Conservation (phyloP, 1,284 basidiomycete species). For the Fomitopsis betulina region DNA sequence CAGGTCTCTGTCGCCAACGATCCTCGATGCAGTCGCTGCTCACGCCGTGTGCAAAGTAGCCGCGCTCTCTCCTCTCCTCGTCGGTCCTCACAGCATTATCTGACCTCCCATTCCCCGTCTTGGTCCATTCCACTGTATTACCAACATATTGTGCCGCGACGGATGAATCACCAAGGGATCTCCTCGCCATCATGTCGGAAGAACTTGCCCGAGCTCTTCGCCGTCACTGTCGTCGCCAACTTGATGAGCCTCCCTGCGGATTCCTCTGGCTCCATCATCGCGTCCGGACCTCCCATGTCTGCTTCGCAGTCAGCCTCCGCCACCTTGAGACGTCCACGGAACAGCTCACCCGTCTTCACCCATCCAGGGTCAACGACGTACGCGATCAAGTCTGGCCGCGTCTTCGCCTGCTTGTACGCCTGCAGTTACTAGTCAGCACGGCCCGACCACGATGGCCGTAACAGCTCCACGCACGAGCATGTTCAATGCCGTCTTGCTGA, state of each 20-base stretch:
- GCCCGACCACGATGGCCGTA: no score
- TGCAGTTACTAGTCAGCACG: slow-evolving; percentile 3
- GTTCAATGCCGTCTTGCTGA: slow-evolving; percentile 27
- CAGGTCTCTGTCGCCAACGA: no score
- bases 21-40: no score
- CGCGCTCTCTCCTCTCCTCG: no score
- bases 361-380: slow-evolving; percentile 26
- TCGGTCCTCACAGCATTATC: no score
- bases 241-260: slow-evolving; percentile 19
- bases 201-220: slow-evolving; percentile 23
- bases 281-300: slow-evolving; percentile 28
- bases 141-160: no score
- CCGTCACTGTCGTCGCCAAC: slow-evolving; percentile 14
- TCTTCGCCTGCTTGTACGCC: slow-evolving; percentile 30
- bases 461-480: slow-evolving; percentile 23
- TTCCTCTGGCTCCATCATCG: slow-evolving; percentile 23
- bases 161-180: background rate
- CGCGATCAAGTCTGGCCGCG: slow-evolving; percentile 20
- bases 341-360: slow-evolving; percentile 26
- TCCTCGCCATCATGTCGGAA: slow-evolving; percentile 20
- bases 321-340: no score
- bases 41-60: no score
- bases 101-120: no score
- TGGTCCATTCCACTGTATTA: background rate
- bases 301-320: background rate